phyloP scores from a whole-genome alignment of 257 asterid genomes.

The Nicotiana benthamiana region DNA sequence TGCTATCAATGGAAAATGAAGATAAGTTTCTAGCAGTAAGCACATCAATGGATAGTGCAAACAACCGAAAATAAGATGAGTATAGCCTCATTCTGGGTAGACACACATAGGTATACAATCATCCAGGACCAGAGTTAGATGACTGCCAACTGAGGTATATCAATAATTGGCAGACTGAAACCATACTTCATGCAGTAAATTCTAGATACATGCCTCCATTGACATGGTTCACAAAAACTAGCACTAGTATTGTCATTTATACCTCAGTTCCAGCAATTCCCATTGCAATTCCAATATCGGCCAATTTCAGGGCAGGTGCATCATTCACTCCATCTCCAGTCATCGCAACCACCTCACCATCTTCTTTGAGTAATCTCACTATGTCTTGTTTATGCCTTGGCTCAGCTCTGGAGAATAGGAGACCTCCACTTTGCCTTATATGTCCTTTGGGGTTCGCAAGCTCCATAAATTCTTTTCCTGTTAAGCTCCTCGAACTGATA shows the following conservation, averaged over 20 bases:
- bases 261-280: conserved; percentile 99
- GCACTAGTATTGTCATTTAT: neutral
- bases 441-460: conserved; percentile 46
- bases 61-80: neutral
- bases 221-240: neutral
- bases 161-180: neutral
- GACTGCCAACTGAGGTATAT: neutral
- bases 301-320: conserved; percentile 91
- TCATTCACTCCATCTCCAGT: conserved; percentile 99
- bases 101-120: neutral
- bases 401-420: conserved; percentile 98
- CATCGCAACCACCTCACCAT: conserved; percentile 98
- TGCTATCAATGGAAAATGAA: too few species aligned
- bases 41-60: too few species aligned
- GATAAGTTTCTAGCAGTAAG: too few species aligned
- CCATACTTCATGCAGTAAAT: neutral
- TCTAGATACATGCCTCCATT: neutral
- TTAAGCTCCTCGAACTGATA: conserved; percentile 65
- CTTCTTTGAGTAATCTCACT: conserved; percentile 94
- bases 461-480: conserved; percentile 88
- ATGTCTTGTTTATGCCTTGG: conserved; percentile 98
- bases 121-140: neutral
- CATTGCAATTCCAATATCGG: conserved; percentile 99
- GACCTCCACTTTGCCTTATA: conserved; percentile 74
- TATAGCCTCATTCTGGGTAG: too few species aligned